Conservation (phyloP, 2,329 filamentous ascomycete genomes). For the Colletotrichum endophyticum region DNA sequence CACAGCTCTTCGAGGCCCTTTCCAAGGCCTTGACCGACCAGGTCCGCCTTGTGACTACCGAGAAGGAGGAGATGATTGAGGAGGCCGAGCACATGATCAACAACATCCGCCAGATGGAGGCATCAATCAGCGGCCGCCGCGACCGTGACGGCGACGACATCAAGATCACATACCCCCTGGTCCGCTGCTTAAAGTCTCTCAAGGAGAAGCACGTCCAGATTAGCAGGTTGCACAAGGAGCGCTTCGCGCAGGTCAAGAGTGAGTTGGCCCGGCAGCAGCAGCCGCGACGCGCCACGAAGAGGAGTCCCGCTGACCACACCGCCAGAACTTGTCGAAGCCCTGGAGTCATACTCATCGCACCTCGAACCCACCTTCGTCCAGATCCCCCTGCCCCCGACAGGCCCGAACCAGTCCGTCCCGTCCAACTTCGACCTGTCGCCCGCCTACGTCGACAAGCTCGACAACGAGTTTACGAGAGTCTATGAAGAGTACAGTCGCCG, state of each 20-base stretch:
- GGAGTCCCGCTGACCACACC: constrained; percentile 13
- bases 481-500: constrained; percentile 96
- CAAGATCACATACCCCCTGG: constrained; percentile 82
- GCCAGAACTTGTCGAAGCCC: constrained; percentile 86
- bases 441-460: constrained; percentile 83
- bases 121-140: constrained; percentile 79
- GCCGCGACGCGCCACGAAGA: background rate
- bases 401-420: constrained; percentile 75
- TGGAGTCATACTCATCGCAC: constrained; percentile 95
- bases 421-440: constrained; percentile 92
- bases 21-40: constrained; percentile 93
- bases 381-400: constrained; percentile 83
- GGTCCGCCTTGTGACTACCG: constrained; percentile 79
- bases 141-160: constrained; percentile 72
- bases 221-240: constrained; percentile 83
- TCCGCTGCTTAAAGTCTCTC: constrained; percentile 76
- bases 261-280: constrained; percentile 36
- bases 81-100: constrained; percentile 87
- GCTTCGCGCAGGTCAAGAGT: constrained; percentile 96
- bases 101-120: constrained; percentile 91
- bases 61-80: constrained; percentile 90
- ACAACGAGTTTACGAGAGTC: constrained; percentile 89
- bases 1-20: constrained; percentile 85
- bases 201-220: constrained; percentile 87
- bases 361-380: constrained; percentile 88